phyloP scores from a whole-genome alignment of 2,329 filamentous ascomycete species.

The Rhytidhysteron rufulum region DNA sequence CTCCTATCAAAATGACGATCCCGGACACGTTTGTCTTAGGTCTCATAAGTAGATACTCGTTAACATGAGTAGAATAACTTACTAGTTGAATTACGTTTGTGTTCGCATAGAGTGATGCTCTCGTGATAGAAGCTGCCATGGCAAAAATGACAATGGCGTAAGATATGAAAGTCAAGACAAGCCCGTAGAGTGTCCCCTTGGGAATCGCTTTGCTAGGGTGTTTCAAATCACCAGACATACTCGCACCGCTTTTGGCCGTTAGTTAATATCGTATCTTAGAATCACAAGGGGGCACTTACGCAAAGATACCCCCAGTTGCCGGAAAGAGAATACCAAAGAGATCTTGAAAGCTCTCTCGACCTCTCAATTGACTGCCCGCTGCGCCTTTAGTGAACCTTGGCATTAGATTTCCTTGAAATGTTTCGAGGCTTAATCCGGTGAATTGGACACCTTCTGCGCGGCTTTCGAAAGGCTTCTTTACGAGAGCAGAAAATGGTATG shows the following conservation, averaged over 20 bases:
- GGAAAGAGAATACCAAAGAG: conserved; percentile 86
- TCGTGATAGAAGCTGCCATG: conserved; percentile 71
- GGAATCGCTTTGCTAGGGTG: conserved; percentile 83
- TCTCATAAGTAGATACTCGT: too few relatives aligned
- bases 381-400: conserved; percentile 62
- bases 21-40: conserved; percentile 73
- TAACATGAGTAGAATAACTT: conserved; percentile 21
- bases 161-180: conserved; percentile 69
- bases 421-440: conserved; percentile 69
- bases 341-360: conserved; percentile 69
- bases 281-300: conserved; percentile 35
- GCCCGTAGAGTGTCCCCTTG: conserved; percentile 74
- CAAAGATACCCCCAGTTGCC: conserved; percentile 59
- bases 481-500: conserved; percentile 73
- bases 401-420: conserved; percentile 69
- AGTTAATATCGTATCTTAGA: not conserved
- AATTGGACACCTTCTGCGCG: conserved; percentile 64
- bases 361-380: conserved; percentile 58
- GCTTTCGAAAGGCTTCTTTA: conserved; percentile 65
- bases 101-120: conserved; percentile 68
- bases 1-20: conserved; percentile 70
- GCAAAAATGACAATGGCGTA: conserved; percentile 75
- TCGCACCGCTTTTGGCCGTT: conserved; percentile 60
- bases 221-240: conserved; percentile 83
- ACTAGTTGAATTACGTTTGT: conserved; percentile 74